Evolutionary conservation across 768 basidiomycete species (phyloP).

Genomic region (Trametes cinnabarina): DNA sequence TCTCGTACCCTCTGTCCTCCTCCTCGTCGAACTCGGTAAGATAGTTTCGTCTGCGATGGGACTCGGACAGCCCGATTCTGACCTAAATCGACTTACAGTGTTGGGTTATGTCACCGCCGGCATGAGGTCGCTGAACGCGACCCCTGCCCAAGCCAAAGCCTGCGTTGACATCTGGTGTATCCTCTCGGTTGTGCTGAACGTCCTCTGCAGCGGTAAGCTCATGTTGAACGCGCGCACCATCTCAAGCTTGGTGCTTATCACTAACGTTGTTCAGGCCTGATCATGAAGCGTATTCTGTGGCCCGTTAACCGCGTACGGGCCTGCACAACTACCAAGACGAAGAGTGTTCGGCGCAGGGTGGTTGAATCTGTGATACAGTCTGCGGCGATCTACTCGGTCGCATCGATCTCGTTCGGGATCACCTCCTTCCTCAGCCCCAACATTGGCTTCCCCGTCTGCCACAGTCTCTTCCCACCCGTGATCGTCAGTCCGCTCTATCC

Average conservation of each 20-base stretch:
- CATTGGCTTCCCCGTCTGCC: slow-evolving; percentile 12
- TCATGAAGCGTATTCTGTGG: slow-evolving; percentile 12
- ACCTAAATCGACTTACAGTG: neutral
- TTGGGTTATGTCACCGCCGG: slow-evolving; percentile 1
- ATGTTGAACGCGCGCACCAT: too few relatives aligned
- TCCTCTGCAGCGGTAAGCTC: slow-evolving; percentile 1
- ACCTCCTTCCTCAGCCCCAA: slow-evolving; percentile 11
- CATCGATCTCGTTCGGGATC: slow-evolving; percentile 10
- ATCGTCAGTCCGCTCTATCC: slow-evolving; percentile 1
- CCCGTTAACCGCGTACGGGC: neutral
- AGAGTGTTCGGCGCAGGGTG: slow-evolving; percentile 2
- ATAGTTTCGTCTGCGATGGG: neutral
- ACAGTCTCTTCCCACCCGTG: slow-evolving; percentile 8
- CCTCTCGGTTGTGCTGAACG: slow-evolving; percentile 13
- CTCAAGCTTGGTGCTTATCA: too few relatives aligned
- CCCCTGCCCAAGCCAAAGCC: neutral
- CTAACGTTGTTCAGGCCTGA: slow-evolving; percentile 3
- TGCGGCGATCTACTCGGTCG: slow-evolving; percentile 11
- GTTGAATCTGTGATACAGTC: slow-evolving; percentile 10
- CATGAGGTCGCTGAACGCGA: neutral
- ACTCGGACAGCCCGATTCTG: neutral
- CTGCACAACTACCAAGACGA: neutral
- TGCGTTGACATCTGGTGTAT: slow-evolving; percentile 10
- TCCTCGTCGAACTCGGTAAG: neutral
- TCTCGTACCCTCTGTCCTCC: neutral